A percentile compares a stretch with the other conserved stretches of the same genome.
phyloP scores from a whole-genome alignment of 345 rosid species.

The Citrus sinensis region DNA sequence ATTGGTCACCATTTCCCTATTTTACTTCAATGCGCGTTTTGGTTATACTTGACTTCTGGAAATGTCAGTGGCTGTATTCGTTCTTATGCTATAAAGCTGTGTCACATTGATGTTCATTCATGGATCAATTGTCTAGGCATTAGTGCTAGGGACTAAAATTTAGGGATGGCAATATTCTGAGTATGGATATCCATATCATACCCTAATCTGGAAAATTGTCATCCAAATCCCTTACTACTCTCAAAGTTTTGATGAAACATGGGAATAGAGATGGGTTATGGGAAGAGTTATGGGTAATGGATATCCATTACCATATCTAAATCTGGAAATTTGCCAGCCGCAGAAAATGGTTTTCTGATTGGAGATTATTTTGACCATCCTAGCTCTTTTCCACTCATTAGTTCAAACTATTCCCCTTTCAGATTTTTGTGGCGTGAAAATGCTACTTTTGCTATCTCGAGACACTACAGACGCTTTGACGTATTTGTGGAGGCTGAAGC shows the following conservation, averaged over 20 bases:
- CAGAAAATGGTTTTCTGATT: neutral
- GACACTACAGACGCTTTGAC: conserved; percentile 84
- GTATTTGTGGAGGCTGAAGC: conserved; percentile 88
- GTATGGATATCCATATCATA: too few species aligned
- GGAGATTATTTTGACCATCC: neutral
- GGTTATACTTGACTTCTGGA: neutral
- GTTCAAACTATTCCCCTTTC: conserved; percentile 3
- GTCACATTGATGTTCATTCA: neutral
- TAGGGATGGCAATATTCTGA: too few species aligned
- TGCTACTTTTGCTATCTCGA: conserved; percentile 73
- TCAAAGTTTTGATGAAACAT: too few species aligned
- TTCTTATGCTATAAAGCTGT: neutral
- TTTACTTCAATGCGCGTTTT: neutral
- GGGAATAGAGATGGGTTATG: too few species aligned
- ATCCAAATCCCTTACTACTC: too few species aligned
- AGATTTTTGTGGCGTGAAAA: conserved; percentile 85
- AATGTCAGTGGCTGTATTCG: neutral
- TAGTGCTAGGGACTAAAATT: neutral
- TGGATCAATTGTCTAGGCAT: neutral
- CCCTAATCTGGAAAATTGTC: too few species aligned
- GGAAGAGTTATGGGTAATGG: too few species aligned
- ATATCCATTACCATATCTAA: too few species aligned
- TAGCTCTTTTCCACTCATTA: neutral
- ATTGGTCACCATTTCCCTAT: neutral
- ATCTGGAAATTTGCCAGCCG: too few species aligned